Percentiles rank a stretch among this genome's conserved stretches.
phyloP scores from a whole-genome alignment of 2,329 filamentous ascomycete genomes.

The Bipolaris zeicola region DNA sequence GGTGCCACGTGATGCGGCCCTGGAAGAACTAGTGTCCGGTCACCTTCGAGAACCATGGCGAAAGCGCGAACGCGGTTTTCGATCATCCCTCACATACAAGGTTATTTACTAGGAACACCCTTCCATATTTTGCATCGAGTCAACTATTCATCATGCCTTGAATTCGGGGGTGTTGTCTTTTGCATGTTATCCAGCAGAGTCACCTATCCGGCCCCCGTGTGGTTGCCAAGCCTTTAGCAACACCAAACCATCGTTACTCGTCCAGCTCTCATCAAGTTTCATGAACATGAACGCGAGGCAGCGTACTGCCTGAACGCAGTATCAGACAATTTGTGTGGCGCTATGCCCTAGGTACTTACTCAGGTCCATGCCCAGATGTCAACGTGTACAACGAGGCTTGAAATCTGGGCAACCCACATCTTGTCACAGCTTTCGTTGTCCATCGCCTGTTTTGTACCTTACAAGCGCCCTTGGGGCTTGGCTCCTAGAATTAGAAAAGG shows the following conservation, averaged over 20 bases:
- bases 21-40: slow-evolving; percentile 18
- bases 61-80: neutral
- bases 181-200: neutral
- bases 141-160: too few relatives aligned
- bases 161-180: neutral
- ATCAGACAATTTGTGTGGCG: neutral
- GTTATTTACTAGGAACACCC: neutral
- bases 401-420: neutral
- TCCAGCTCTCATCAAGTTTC: neutral
- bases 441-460: neutral
- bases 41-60: neutral
- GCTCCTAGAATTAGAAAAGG: neutral
- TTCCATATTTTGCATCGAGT: neutral
- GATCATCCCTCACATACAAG: neutral
- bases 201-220: neutral
- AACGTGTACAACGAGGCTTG: neutral
- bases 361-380: neutral
- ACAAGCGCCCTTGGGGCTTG: neutral
- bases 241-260: neutral
- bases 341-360: neutral
- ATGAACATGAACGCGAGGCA: neutral
- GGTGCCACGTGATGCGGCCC: neutral
- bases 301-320: neutral
- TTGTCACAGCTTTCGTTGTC: neutral
- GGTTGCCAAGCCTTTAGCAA: neutral